These are phyloP conservation scores for Purpureocillium lavendulum DNA, from an alignment of 2,329 filamentous ascomycete species.

Conservation along the genomic window DNA sequence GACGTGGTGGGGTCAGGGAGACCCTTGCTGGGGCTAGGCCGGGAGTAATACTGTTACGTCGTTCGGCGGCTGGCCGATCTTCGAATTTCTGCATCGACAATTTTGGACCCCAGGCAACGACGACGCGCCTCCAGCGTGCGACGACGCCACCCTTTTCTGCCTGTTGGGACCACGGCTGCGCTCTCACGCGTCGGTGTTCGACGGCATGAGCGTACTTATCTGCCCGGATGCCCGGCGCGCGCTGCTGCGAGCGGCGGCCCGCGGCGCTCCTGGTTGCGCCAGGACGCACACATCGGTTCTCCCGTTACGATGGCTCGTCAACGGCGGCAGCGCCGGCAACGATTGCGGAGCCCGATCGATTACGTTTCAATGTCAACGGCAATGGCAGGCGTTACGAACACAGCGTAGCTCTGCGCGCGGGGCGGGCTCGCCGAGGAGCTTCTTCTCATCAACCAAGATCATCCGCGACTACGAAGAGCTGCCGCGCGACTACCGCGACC, in stretches of 20 bases:
- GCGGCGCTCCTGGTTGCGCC: too few species aligned
- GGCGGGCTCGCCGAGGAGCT: conserved; percentile 14
- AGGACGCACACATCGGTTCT: too few species aligned
- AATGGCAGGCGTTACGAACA: conserved; percentile 4
- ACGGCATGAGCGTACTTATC: conserved; percentile 2
- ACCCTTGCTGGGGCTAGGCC: not conserved
- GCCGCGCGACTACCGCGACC: conserved; percentile 48
- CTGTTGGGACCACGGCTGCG: too few species aligned
- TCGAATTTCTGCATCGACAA: too few species aligned
- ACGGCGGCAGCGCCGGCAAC: not conserved
- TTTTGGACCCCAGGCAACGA: too few species aligned
- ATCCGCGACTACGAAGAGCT: conserved; percentile 49
- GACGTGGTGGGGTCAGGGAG: not conserved
- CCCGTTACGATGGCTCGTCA: conserved; percentile 8
- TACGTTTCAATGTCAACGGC: not conserved
- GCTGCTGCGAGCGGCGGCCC: conserved; percentile 13
- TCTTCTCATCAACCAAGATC: conserved; percentile 25
- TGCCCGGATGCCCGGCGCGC: conserved; percentile 18
- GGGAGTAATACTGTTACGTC: not conserved
- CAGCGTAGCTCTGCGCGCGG: not conserved
- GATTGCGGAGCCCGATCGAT: not conserved
- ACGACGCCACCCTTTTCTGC: not conserved
- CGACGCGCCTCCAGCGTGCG: too few species aligned
- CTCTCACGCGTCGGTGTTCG: too few species aligned
- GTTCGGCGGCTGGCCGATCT: too few species aligned